Base-by-base conservation (phyloP, 2,329 filamentous ascomycete species). In the Byssothecium circinans region DNA sequence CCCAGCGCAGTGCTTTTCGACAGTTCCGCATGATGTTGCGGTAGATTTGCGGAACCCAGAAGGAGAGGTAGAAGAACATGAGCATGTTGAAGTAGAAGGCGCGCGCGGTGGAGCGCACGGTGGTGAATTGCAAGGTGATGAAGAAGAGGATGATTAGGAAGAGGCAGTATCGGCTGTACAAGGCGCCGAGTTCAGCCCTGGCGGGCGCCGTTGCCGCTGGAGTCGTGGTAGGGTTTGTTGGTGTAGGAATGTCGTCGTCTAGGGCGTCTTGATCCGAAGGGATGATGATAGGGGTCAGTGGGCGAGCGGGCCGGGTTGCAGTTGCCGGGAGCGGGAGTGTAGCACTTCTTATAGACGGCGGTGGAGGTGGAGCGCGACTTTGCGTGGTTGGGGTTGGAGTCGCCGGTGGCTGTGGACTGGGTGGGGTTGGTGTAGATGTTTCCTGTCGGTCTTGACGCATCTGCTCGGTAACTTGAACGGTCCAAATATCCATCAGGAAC, bases 11-110 rank as follows among this genome's bases (percentile, higher is more conserved):
- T 1, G 92, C 91, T 61, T 88, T 89, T 33, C 91, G 89, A 70
- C 91, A 96, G 72, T 96, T 96, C 44, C 92, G 88, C 71, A 89
- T 84, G 43, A 88, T 79, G 68, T 99, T 99, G 53, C 94, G 88
- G 65, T 88, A 83, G 57, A 97, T 95, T 69, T 99, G 94, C 0
- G 94, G 92, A 1, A 85, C 67, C 92, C 92, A 97, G 65, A 96
- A 86, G 17, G 91, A 96, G 36, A 96, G 81, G 67, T 96, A 96
- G 43, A 81, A 56, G 60, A 92, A 83, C 2, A 82, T 79, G 18
- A 95, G 74, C 2, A 78, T 54, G 65, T 91, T 78, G 52, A 78
- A 78, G 67, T 84, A 86, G 34, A 78, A 65, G 2, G 75, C 75
- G 19, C 79, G 78, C 2, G 80, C 64, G 1, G 73, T 71, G 3